Conservation (phyloP, 352 stramenopile species). For the Globisporangium megalacanthum region DNA sequence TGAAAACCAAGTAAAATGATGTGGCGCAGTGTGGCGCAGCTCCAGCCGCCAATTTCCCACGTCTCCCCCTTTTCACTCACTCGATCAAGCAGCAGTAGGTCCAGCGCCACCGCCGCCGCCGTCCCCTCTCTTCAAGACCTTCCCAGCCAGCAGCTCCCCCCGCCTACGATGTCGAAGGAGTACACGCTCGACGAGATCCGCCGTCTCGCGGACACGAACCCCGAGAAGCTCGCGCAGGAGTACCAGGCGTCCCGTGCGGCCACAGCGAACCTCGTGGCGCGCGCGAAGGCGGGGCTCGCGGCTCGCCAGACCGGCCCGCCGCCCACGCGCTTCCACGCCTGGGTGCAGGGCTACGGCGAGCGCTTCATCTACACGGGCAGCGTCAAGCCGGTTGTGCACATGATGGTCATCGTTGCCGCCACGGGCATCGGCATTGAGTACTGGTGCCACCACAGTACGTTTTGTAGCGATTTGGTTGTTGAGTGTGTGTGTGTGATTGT, state of each 20-base stretch:
- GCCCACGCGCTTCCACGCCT: slow-evolving; percentile 56
- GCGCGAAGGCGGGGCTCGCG: slow-evolving; percentile 57
- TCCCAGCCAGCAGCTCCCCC: background rate
- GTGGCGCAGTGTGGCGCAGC: too few species aligned
- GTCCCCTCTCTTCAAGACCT: slow-evolving; percentile 3
- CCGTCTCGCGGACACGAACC: slow-evolving; percentile 65
- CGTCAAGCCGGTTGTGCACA: slow-evolving; percentile 64
- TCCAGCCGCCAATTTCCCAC: background rate
- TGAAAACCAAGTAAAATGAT: too few species aligned
- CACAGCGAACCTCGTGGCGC: slow-evolving; percentile 60
- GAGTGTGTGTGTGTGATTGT: background rate
- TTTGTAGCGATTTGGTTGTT: background rate
- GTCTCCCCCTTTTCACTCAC: background rate
- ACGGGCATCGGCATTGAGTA: slow-evolving; percentile 54
- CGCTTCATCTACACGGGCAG: slow-evolving; percentile 74
- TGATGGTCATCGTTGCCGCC: slow-evolving; percentile 63
- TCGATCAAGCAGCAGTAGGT: background rate
- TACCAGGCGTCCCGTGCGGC: slow-evolving; percentile 59
- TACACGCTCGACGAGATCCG: slow-evolving; percentile 81
- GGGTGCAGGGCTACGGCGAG: slow-evolving; percentile 66
- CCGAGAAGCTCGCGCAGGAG: slow-evolving; percentile 63
- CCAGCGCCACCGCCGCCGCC: background rate
- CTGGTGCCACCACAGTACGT: slow-evolving; percentile 65
- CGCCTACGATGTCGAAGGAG: slow-evolving; percentile 50
- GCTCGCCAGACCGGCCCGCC: slow-evolving; percentile 47